Evolutionary conservation across 768 basidiomycete genomes (phyloP).

Genomic region (Galerina sulciceps): DNA sequence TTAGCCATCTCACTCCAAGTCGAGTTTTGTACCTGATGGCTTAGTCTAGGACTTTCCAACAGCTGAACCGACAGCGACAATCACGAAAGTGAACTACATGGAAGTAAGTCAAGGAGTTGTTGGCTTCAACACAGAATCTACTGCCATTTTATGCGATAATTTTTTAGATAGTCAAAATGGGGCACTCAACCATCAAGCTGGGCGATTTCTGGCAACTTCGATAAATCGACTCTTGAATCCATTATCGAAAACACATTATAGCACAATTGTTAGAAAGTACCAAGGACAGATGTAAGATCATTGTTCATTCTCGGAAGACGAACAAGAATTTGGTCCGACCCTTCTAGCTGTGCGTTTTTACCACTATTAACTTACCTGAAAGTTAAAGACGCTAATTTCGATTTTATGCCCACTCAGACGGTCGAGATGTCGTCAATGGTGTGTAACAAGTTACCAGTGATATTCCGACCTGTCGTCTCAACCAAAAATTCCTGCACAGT

Average conservation of each 20-base stretch:
- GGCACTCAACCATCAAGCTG: constrained; percentile 55
- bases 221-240: constrained; percentile 41
- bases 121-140: constrained; percentile 50
- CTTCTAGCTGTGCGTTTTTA: constrained; percentile 19
- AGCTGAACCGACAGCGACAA: not conserved
- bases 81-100: constrained; percentile 39
- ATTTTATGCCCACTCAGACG: constrained; percentile 28
- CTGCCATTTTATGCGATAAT: no score
- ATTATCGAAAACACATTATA: constrained; percentile 52
- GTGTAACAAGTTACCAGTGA: constrained; percentile 5
- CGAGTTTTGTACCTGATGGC: no score
- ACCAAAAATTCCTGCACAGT: constrained; percentile 31
- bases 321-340: not conserved
- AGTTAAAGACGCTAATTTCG: not conserved
- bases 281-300: constrained; percentile 50
- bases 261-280: constrained; percentile 52
- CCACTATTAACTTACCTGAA: not conserved
- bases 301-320: not conserved
- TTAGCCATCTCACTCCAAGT: no score
- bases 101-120: constrained; percentile 52
- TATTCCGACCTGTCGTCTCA: not conserved
- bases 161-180: no score
- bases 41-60: no score
- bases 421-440: constrained; percentile 61
- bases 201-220: constrained; percentile 47